These are phyloP conservation scores for Talaromyces proteolyticus DNA, from an alignment of 495 filamentous ascomycete species.

Conservation along the genomic window DNA sequence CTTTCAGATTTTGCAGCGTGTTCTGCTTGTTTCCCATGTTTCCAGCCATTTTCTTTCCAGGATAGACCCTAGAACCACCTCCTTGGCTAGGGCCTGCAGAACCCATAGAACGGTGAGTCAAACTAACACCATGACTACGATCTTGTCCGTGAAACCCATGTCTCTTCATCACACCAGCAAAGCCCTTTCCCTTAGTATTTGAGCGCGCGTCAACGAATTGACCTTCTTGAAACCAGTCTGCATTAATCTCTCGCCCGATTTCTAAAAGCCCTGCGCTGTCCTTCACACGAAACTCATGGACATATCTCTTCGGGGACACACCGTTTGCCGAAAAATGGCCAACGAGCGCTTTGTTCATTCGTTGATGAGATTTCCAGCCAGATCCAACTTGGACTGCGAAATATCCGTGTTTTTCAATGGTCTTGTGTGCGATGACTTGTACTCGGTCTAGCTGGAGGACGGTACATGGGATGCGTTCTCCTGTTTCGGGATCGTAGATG, in stretches of 20 bases:
- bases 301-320: conserved; percentile 71
- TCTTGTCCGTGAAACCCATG: conserved; percentile 84
- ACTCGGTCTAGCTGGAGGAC: conserved; percentile 91
- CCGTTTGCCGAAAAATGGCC: conserved; percentile 78
- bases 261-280: conserved; percentile 63
- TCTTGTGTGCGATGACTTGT: conserved; percentile 83
- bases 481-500: conserved; percentile 69
- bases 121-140: conserved; percentile 89
- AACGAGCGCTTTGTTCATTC: conserved; percentile 71
- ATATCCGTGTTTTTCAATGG: conserved; percentile 73
- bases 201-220: conserved; percentile 84
- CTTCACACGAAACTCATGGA: conserved; percentile 81
- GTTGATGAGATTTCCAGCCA: conserved; percentile 68
- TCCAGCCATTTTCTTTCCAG: conserved; percentile 96
- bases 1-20: conserved; percentile 84
- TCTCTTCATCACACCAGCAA: conserved; percentile 96
- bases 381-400: conserved; percentile 85
- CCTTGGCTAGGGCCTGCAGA: conserved; percentile 83
- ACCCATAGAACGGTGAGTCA: conserved; percentile 86
- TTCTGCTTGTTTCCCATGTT: conserved; percentile 84
- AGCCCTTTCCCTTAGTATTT: conserved; percentile 78
- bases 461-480: conserved; percentile 76
- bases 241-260: conserved; percentile 65
- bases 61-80: conserved; percentile 82
- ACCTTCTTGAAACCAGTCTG: conserved; percentile 84